Evolutionary conservation across 768 basidiomycete genomes (phyloP), one percentile per base, ranked within the genome.

Genomic region (Russula sp.): DNA sequence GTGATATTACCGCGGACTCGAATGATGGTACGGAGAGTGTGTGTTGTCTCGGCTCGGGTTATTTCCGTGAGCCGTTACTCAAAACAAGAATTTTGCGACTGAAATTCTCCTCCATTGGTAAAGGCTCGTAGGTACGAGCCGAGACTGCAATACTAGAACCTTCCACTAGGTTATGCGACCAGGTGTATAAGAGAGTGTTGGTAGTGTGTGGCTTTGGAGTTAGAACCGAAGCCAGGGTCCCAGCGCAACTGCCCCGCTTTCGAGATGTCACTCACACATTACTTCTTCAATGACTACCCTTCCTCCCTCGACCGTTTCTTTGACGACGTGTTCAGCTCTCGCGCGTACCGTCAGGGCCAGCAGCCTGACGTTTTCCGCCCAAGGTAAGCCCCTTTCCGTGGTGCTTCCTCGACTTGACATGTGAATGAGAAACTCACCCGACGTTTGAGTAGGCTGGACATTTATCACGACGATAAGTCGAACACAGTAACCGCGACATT

Each of bases 401-500:
- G 14, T 11, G 11, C 7, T 45, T 14, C 20, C 11, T 14, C 9
- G 11, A 4, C n/a, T 34, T 8, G 11, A 6, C 5, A 6, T 14
- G 8, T 48, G 40, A 16, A 11, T 22, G 22, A 42, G n/a, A 13
- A 3, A 42, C 40, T 40, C 14, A 53, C 13, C 7, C 40, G 11
- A 10, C 8, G 11, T 6, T 18, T 10, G 35, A 37, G 1, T 64
- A 84, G 84, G 66, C 80, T 85, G 78, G 81, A 84, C 65, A 71
- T 84, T 13, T 79, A 82, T 67, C 83, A 85, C 67, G 73, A 82
- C 61, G 51, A 67, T 0, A 75, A 79, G 22, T 72, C 70, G 27
- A 82, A 83, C 67, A 68, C 74, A 42, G 79, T 85, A 44, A 82
- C 80, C 0, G 84, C 84, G 47, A 71, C 76, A 7, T 83, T 86